Base-by-base conservation (phyloP, 352 stramenopile species). In the Pythium sukuiense region DNA sequence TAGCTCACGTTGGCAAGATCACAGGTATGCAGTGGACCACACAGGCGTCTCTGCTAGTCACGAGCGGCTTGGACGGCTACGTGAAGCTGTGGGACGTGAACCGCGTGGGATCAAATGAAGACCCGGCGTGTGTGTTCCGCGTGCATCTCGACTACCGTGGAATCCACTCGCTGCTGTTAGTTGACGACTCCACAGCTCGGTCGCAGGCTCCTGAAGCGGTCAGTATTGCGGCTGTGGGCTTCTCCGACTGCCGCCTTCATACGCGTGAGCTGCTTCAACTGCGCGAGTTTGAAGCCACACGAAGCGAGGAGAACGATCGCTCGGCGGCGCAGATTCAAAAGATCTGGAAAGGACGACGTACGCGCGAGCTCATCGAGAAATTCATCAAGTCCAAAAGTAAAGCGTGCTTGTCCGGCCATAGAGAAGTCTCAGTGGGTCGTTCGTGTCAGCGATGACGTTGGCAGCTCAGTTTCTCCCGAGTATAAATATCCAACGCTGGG, bases 31-130 rank as follows among this genome's bases (percentile, higher is more conserved):
- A 81, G 56, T 91, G 83, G 83, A 91, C 83, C 1, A 67, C 37
- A 9, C 55, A 11, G 4, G 72, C 73, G 37, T 70, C 71, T 0
- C 65, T 89, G 16, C 63, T 91, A 16, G 18, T 85, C 50, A 82
- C 80, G 13, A 77, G 69, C 30, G 80, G 83, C 5, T 58, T 69
- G 20, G 83, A 91, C 46, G 83, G 83, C 8, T 91, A 89, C 66
- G 64, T 89, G 29, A 87, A 86, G 54, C n/a, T 89, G 18, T 91
- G 83, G 83, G 76, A 88, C 43, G 50, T 80, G 16, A 59, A 62
- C 8, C 49, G 20, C 3, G 11, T 39, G 2, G 55, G 69, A 14
- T 55, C 63, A 11, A 57, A 63, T 5, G 59, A 27, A 27, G 29
- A 59, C n/a, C 37, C 30, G 1, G n/a, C 45, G 12, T 78, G 71